These are phyloP conservation scores for Polygonum maritimum DNA, from an alignment of 148 eudicot genomes.

Conservation along the genomic window DNA sequence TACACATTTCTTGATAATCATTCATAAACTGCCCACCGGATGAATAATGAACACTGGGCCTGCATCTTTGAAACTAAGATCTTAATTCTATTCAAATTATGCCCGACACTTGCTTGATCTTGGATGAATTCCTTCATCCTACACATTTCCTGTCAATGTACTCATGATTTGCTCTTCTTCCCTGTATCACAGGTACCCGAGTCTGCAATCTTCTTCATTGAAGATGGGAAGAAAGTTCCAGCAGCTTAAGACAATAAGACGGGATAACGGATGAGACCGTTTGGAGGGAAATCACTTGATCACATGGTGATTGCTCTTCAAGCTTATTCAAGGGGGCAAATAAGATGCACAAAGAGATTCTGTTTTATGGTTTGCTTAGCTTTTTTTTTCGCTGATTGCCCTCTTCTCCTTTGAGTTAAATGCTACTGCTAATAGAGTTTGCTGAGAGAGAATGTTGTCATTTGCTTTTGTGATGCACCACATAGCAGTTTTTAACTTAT, in stretches of 20 bases:
- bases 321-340: neutral
- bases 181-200: constrained; percentile 53
- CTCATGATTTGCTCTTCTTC: neutral
- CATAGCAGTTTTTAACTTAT: neutral
- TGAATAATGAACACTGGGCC: neutral
- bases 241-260: constrained; percentile 25
- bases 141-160: neutral
- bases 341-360: constrained; percentile 9
- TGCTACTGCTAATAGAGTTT: neutral
- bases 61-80: neutral
- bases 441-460: neutral
- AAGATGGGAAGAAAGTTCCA: constrained; percentile 75
- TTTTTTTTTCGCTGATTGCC: neutral
- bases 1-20: neutral
- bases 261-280: neutral
- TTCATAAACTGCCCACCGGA: neutral
- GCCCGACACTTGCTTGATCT: neutral
- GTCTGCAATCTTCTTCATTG: constrained; percentile 62
- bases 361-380: neutral
- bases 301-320: neutral
- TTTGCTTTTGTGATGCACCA: constrained; percentile 3
- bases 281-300: constrained; percentile 3
- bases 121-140: constrained; percentile 6
- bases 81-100: neutral
- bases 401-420: constrained; percentile 4